Base-by-base conservation (phyloP, 768 basidiomycete species). In the Amyloporia xantha region DNA sequence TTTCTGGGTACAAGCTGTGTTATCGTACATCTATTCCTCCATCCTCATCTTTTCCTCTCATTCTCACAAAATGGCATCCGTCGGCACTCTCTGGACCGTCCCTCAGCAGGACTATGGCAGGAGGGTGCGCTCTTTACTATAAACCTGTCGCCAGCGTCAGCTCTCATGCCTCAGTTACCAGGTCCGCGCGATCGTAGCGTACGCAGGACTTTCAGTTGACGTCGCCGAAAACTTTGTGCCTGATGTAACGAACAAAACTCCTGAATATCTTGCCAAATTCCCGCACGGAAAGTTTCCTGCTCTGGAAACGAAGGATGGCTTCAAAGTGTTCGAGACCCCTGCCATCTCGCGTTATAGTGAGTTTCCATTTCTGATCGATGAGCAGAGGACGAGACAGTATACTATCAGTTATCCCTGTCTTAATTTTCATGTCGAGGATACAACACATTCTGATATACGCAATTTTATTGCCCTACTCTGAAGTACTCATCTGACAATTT, bases 321-420 rank as follows among this genome's bases (percentile, higher is more conserved):
- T 91, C 75, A 77, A 73, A 61, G 71, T 96, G 50, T 79, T 81
- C 57, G 95, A 95, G 73, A 74, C 78, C 48, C 63, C 69, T 47
- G 81, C 91, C 41, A 91, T 98, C 67, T 86, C 91, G 40, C 83
- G 81, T 49, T 93, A 95, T 70, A 59, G 95, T 97, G 70, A 81
- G 92, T 84, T 39, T 11, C 15, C 15, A 17, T 24, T 36, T 17
- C 39, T 10, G 23, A 25, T 11, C 4, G 25, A 44, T 26, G 42
- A 44, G 42, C 44, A 52, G 42, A 69, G 64, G 72, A 73, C 70
- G 74, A 78, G 68, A 60, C 52, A 49, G 60, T 51, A 53, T 44
- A 56, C 60, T 68, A 72, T 73, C 77, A 82, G 78, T 82, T 81
- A 82, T 81, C 76, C 79, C 78, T 82, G 79, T 78, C 80, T 80